These are phyloP conservation scores for Cryomyces antarcticus DNA, from an alignment of 495 filamentous ascomycete genomes.

Conservation along the genomic window DNA sequence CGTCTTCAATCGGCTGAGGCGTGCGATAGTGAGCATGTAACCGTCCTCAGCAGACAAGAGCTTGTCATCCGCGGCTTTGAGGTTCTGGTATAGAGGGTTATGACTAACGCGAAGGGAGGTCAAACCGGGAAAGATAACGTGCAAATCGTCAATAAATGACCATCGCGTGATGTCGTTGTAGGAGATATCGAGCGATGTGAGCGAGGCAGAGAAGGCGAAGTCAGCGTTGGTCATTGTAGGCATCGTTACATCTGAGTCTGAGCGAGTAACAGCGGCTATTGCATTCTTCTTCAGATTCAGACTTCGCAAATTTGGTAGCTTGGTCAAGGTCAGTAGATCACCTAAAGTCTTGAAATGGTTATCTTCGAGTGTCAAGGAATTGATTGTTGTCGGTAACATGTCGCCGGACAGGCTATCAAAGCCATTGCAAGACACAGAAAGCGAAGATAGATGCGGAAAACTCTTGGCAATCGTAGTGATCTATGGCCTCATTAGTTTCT, in stretches of 20 bases:
- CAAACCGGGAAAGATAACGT: constrained; percentile 46
- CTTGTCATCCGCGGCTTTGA: constrained; percentile 16
- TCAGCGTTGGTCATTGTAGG: not conserved
- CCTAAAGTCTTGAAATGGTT: constrained; percentile 48
- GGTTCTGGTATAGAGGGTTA: constrained; percentile 53
- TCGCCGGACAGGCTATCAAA: constrained; percentile 11
- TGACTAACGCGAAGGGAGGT: constrained; percentile 53
- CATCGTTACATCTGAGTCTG: constrained; percentile 8
- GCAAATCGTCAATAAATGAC: constrained; percentile 46
- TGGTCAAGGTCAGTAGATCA: constrained; percentile 23
- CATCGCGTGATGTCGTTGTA: constrained; percentile 57
- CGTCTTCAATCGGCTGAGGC: constrained; percentile 39
- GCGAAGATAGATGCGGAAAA: constrained; percentile 38
- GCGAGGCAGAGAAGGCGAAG: constrained; percentile 9
- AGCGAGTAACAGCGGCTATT: constrained; percentile 9
- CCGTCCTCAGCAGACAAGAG: constrained; percentile 46
- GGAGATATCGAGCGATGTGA: constrained; percentile 55
- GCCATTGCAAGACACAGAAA: constrained; percentile 36
- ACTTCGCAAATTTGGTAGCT: constrained; percentile 35
- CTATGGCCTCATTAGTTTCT: no score
- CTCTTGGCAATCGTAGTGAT: no score
- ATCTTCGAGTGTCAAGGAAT: constrained; percentile 47
- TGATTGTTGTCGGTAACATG: constrained; percentile 26
- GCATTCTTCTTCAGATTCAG: constrained; percentile 26
- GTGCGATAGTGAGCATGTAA: constrained; percentile 74